Conservation (phyloP, 495 filamentous ascomycete species). For the Penicillium goetzii region DNA sequence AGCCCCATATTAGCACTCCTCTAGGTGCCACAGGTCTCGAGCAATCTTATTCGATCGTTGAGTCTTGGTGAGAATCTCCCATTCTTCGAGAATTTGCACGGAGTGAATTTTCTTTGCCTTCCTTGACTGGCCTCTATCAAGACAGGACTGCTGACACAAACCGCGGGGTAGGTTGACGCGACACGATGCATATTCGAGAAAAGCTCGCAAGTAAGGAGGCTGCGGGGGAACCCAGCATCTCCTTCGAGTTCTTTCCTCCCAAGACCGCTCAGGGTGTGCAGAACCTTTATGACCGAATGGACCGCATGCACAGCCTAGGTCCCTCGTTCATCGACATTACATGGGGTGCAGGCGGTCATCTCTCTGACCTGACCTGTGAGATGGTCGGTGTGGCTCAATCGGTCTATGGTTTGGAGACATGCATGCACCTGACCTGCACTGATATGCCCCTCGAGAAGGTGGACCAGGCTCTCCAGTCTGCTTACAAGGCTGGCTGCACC, state of each 20-base stretch:
- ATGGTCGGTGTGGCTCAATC: slow-evolving; percentile 98
- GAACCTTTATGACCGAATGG: slow-evolving; percentile 99
- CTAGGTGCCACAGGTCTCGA: slow-evolving; percentile 14
- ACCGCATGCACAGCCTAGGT: slow-evolving; percentile 94
- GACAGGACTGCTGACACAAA: slow-evolving; percentile 17
- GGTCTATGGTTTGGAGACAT: slow-evolving; percentile 95
- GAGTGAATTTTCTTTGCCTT: neutral
- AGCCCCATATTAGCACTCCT: slow-evolving; percentile 17
- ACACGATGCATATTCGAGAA: slow-evolving; percentile 82
- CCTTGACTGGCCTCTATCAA: neutral
- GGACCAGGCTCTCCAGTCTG: slow-evolving; percentile 81
- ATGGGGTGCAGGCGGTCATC: slow-evolving; percentile 93
- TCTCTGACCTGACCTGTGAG: slow-evolving; percentile 90
- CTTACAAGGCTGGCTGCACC: slow-evolving; percentile 94
- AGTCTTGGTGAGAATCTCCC: neutral
- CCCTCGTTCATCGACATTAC: slow-evolving; percentile 98
- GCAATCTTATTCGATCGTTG: slow-evolving; percentile 15
- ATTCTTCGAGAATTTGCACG: neutral
- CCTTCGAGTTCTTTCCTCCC: slow-evolving; percentile 99
- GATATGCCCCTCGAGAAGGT: slow-evolving; percentile 94
- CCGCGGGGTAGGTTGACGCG: slow-evolving; percentile 21
- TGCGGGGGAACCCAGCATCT: slow-evolving; percentile 81
- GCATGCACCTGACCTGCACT: slow-evolving; percentile 99
- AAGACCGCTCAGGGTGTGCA: slow-evolving; percentile 98
- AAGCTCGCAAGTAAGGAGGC: slow-evolving; percentile 84